Base-by-base conservation (phyloP, 106 monocot species). In the Dendrobium nobile region DNA sequence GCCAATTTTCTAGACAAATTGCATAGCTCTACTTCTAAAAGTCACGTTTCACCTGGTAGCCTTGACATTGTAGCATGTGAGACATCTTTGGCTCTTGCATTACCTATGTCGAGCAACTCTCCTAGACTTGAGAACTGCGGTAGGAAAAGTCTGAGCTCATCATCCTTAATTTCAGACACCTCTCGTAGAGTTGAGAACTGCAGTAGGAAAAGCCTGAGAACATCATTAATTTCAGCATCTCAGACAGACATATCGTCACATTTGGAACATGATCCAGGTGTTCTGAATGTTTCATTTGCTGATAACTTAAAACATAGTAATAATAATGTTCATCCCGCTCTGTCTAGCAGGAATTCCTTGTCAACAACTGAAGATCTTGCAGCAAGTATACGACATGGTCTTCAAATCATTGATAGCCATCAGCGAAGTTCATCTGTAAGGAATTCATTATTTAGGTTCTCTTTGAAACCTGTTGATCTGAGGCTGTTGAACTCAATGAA, bases 341-440 rank as follows among this genome's bases (percentile, higher is more conserved):
- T 31, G 70, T 47, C 48, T 72, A 79, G 47, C 54, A 89, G 75
- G 24, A 87, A 54, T 78, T 84, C 48, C 18, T 33, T 78, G 67
- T 70, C 54, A 82, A 82, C 87, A 82, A 82, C 92, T 77, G 90
- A 90, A 56, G 81, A 88, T 13, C 85, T 99, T 15, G 99, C 85
- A 78, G 84, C 86, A 64, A 95, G 95, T 82, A 86, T 99, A 20
- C 86, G 83, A 27, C 92, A 79, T 41, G 99, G 95, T 79, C 95
- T 95, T 82, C 86, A 93, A 79, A 83, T 94, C 70, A 87, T 99
- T 79, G 82, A 87, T 73, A 80, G 70, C 78, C 84, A 87, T 27
- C 88, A 85, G 58, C 84, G 82, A 45, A 87, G 56, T 55, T 79
- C 84, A 27, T 73, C 85, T 78, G 47, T 85, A 51, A 88, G 93